phyloP scores from a whole-genome alignment of 345 rosid genomes.

The Eucalyptus shirleyi region DNA sequence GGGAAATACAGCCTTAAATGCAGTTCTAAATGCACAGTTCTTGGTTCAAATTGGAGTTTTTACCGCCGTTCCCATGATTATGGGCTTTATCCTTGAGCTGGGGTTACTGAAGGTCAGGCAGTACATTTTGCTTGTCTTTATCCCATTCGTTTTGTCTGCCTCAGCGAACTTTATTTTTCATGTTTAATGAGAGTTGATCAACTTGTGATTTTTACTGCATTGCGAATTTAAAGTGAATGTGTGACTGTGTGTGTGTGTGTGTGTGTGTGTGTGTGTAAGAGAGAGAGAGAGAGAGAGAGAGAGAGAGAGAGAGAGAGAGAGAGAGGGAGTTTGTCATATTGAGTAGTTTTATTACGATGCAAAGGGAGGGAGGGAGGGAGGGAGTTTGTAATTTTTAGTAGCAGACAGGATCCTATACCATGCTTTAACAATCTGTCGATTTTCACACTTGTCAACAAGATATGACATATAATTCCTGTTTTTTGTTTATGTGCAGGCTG shows the following conservation, averaged over 20 bases:
- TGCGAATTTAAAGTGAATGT: background rate
- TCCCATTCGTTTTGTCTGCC: background rate
- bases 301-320: background rate
- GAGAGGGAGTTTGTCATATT: background rate
- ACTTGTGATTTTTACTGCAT: background rate
- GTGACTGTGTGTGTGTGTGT: background rate
- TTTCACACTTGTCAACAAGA: background rate
- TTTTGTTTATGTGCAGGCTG: constrained; percentile 46
- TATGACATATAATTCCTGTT: background rate
- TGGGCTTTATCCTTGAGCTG: constrained; percentile 95
- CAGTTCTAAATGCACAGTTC: constrained; percentile 91
- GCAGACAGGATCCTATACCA: background rate
- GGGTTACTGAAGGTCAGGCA: constrained; percentile 81
- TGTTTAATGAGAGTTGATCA: background rate
- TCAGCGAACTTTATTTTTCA: background rate
- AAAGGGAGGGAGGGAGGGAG: background rate
- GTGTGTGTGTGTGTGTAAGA: background rate
- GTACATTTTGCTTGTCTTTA: background rate
- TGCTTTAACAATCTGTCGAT: background rate
- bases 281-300: background rate
- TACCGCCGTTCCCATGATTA: constrained; percentile 96
- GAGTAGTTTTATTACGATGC: background rate
- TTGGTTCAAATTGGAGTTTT: constrained; percentile 97
- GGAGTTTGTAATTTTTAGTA: background rate
- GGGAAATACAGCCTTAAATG: constrained; percentile 85